These are phyloP conservation scores for Skeletonema costatum DNA, from an alignment of 108 stramenopile genomes.

Conservation along the genomic window DNA sequence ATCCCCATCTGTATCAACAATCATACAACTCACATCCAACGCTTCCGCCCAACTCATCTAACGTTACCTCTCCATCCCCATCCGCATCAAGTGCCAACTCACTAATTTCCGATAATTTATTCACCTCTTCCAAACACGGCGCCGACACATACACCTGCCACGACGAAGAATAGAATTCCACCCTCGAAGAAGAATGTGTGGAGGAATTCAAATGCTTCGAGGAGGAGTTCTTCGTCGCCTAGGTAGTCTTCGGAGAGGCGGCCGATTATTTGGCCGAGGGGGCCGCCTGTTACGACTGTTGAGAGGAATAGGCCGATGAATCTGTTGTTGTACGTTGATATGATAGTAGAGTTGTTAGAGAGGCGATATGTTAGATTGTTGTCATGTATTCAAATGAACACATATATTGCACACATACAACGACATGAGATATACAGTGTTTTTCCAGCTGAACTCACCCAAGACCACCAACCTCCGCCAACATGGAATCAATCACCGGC, in stretches of 20 bases:
- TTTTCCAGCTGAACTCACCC: background rate
- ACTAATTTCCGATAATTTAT: slow-evolving; percentile 12
- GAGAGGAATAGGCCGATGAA: slow-evolving; percentile 41
- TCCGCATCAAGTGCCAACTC: slow-evolving; percentile 35
- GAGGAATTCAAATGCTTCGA: slow-evolving; percentile 53
- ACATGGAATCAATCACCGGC: slow-evolving; percentile 47
- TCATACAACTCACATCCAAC: slow-evolving; percentile 20
- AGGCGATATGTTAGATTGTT: no score
- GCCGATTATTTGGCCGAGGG: slow-evolving; percentile 26
- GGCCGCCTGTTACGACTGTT: slow-evolving; percentile 28
- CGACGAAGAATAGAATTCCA: slow-evolving; percentile 43
- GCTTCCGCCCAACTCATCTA: slow-evolving; percentile 44
- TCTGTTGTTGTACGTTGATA: background rate
- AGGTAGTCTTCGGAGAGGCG: slow-evolving; percentile 28
- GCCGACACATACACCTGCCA: slow-evolving; percentile 34
- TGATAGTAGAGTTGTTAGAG: background rate
- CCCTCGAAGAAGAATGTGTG: slow-evolving; percentile 50
- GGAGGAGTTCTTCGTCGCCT: slow-evolving; percentile 42
- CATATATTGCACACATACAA: no score
- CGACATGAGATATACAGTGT: no score
- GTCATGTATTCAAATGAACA: no score
- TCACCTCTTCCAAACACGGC: slow-evolving; percentile 29
- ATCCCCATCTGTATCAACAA: slow-evolving; percentile 44
- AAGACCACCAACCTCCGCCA: slow-evolving; percentile 50
- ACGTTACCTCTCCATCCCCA: slow-evolving; percentile 43